Evolutionary conservation across 208 protist genomes (phyloP).

Genomic region (Lotmaria passim): DNA sequence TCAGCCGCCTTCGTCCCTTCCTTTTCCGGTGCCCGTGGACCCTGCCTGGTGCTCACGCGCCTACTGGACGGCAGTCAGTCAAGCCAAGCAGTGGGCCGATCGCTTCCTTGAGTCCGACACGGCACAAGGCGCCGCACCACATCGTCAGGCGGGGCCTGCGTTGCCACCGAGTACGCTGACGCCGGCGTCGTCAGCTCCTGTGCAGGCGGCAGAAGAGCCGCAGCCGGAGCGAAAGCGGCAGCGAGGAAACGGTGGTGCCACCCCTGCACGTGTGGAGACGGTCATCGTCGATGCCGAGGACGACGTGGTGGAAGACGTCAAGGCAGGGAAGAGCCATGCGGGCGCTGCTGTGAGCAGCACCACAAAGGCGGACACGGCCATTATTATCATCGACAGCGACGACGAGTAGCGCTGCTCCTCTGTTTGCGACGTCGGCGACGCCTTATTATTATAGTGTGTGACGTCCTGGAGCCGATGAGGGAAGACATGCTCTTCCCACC

Average conservation of each 20-base stretch:
- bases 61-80: constrained; percentile 54
- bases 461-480: too few species aligned
- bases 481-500: too few species aligned
- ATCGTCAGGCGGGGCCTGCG: not conserved
- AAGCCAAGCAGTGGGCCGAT: constrained; percentile 34
- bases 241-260: not conserved
- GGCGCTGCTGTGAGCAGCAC: too few species aligned
- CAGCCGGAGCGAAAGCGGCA: not conserved
- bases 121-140: not conserved
- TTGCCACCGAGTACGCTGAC: not conserved
- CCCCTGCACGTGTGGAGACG: not conserved
- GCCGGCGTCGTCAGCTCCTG: not conserved
- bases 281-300: constrained; percentile 12
- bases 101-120: not conserved
- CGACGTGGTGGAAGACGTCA: not conserved
- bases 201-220: not conserved
- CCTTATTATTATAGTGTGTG: too few species aligned
- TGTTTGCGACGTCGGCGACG: too few species aligned
- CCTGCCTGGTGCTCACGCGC: constrained; percentile 24
- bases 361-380: not conserved
- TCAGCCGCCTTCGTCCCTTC: not conserved
- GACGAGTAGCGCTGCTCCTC: constrained; percentile 1
- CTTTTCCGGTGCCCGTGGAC: not conserved
- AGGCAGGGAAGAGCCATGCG: not conserved
- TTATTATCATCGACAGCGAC: constrained; percentile 19